Evolutionary conservation across 345 rosid genomes (phyloP), one percentile per base, ranked within the genome.

Genomic region (Eutrema yunnanense): DNA sequence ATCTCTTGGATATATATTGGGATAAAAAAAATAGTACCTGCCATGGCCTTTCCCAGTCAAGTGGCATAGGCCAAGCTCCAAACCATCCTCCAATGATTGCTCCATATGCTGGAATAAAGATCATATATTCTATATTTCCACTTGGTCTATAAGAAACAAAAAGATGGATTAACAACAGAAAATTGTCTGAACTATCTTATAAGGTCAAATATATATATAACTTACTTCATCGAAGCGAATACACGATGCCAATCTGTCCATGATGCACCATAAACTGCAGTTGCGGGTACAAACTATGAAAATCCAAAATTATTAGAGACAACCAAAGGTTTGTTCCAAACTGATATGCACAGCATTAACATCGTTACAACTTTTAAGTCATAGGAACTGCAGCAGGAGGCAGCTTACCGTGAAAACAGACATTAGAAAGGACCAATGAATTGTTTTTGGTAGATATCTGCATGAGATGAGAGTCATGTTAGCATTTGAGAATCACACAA

Each of bases 1-100:
- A 38, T 55, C 37, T 40, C 41, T 11, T 43, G 36, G 70, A 6
- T 36, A 37, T 37, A n/a, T 8, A 12, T 37, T 9, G 7, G 13
- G 44, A 58, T n/a, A 59, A 11, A 38, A 6, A 16, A 19, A 9
- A 33, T 29, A 43, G 29, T 77, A 90, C 98, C 97, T 91, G 97
- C 98, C 98, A 94, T 67, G 97, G 92, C 79, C 90, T 86, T 76
- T 94, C 96, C 98, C 98, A 94, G 80, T 94, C 98, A 65, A 91
- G 95, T 9, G 97, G 97, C 98, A 94, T 91, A 30, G 98, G 97
- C 97, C 96, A 94, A 75, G 97, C 95, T 52, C 98, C 98, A 76
- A 91, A 84, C 96, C 98, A 91, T 47, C 89, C 97, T 77, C 97
- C 98, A 80, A 89, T 64, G 32, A 86, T 63, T 56, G 92, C 89